Base-by-base conservation (phyloP, 495 filamentous ascomycete genomes). In the Cenococcum geophilum region DNA sequence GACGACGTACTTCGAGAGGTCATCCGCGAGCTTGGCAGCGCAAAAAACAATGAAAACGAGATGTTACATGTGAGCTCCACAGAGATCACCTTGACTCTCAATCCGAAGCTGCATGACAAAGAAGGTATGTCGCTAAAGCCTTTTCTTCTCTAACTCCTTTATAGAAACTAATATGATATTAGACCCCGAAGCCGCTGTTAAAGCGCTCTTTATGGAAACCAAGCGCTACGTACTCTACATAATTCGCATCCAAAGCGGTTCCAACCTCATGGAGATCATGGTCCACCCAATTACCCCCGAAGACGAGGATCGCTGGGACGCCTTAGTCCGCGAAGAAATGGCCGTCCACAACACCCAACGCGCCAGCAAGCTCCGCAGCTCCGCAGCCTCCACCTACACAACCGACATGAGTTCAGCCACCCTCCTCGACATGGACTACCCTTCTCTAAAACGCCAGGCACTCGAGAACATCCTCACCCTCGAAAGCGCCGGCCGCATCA, bases 161-260 rank as follows among this genome's bases (percentile, higher is more conserved):
- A 18, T 18, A 45, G 40, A 71, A 55, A 27, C 10, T 9, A 49
- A 25, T 25, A 60, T 43, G 32, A 54, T 37, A 55, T 55, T 63
- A 76, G 93, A 97, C 70, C 92, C 95, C 10, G 91, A 97, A 66
- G 91, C 88, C 4, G 88, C 93, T 50, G 76, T 93, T 47, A 96
- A 96, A 71, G 82, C 91, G 3, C 76, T 99, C 10, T 95, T 97
- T 70, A 96, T 96, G 84, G 93, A 97, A 75, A 97, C 95, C 1
- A 99, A 99, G 73, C 83, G 93, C 60, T 96, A 93, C 72, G 86
- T 99, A 58, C 79, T 99, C 58, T 99, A 97, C 74, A 96, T 99
- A 71, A 97, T 99, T 68, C 86, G 93, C 48, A 88, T 99, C 18
- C 93, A 99, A 73, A 87, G 88, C 4, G 93, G 93, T n/a, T 72